Evolutionary conservation across 2,329 filamentous ascomycete genomes (phyloP).

Genomic region (Penicillium crustosum): DNA sequence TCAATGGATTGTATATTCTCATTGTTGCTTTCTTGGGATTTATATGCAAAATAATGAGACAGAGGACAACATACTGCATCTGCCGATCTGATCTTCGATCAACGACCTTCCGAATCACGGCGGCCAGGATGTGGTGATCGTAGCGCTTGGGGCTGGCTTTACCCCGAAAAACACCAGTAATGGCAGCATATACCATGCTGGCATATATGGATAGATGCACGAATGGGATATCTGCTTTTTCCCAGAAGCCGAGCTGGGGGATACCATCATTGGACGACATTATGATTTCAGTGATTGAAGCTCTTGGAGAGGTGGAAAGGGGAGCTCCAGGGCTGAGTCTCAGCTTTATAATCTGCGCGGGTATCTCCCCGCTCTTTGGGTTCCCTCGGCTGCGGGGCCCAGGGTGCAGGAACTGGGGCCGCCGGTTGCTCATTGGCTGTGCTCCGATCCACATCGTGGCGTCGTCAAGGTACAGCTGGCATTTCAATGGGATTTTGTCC

Average conservation of each 20-base stretch:
- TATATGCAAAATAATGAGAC: neutral
- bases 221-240: slow-evolving; percentile 36
- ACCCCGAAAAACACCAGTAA: slow-evolving; percentile 43
- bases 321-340: neutral
- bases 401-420: neutral
- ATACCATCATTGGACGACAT: slow-evolving; percentile 13
- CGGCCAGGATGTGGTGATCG: slow-evolving; percentile 35
- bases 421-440: neutral
- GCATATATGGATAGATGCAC: slow-evolving; percentile 28
- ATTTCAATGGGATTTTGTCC: neutral
- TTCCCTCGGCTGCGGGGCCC: neutral
- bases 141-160: slow-evolving; percentile 38
- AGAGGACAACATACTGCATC: slow-evolving; percentile 33
- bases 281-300: neutral
- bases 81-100: slow-evolving; percentile 30
- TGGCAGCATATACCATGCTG: slow-evolving; percentile 30
- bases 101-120: slow-evolving; percentile 31
- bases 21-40: neutral
- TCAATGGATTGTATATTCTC: neutral
- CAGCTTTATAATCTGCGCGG: neutral
- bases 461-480: too few species aligned
- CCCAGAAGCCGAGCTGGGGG: slow-evolving; percentile 34
- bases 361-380: neutral
- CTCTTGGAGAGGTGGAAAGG: neutral
- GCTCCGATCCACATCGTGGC: neutral